Evolutionary conservation across 768 basidiomycete species (phyloP), one percentile per base, ranked within the genome.

Genomic region (Xerocomellus chrysenteron): DNA sequence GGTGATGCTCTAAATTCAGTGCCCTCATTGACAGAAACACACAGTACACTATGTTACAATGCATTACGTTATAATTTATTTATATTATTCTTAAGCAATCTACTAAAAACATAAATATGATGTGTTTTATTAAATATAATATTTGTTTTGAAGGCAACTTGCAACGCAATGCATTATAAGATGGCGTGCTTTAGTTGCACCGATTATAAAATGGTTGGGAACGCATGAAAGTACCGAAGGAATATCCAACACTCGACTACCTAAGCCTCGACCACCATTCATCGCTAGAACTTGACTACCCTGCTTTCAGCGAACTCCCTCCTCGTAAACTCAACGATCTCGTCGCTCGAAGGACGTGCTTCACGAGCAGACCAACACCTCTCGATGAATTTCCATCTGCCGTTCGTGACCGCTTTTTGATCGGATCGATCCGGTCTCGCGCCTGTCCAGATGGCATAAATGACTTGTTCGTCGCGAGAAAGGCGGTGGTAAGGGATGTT

Each of bases 401-500:
- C 17, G 5, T 28, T 17, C 30, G 28, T 45, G 11, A 55, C 17
- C 28, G 10, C 16, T 14, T 13, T n/a, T 2, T 36, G 19, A 36
- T 21, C 4, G 1, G 47, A 17, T 47, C 47, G 46, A 10, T 35
- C 32, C 4, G 50, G 55, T n/a, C 33, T 49, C n/a, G 1, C 8
- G 7, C 55, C 51, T 10, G 5, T 40, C n/a, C 37, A 9, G 12
- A 57, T 40, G 9, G 55, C 47, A 2, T 1, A 30, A 19, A 57
- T 43, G 24, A 57, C 58, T 5, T 59, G 41, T 36, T 21, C 46
- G 26, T 44, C 30, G 16, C 46, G 49, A 8, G 40, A 30, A 7
- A 47, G 28, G 21, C 26, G 21, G 30, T 43, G 28, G 39, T 56
- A 59, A 14, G 58, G 55, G 19, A 59, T 14, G 12, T 36, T 37